Conservation (phyloP, 768 basidiomycete species). For the Podaxis carcinomalis region DNA sequence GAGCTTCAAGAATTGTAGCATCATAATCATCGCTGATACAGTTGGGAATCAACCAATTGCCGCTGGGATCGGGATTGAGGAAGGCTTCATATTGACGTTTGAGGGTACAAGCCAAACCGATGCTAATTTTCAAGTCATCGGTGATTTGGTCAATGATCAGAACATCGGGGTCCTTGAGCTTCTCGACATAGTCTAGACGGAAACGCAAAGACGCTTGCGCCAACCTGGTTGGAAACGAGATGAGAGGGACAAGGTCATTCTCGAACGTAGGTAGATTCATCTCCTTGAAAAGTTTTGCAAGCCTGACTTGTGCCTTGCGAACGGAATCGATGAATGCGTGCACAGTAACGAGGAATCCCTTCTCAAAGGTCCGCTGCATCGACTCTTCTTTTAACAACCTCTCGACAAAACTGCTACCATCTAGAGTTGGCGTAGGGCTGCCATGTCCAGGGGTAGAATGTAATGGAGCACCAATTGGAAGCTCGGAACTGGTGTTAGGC, state of each 20-base stretch:
- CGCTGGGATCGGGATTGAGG: constrained; percentile 77
- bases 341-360: constrained; percentile 82
- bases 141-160: constrained; percentile 93
- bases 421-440: constrained; percentile 32
- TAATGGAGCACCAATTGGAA: constrained; percentile 28
- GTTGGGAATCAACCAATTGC: constrained; percentile 84
- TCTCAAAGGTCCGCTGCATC: constrained; percentile 93
- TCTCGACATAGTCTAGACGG: constrained; percentile 83
- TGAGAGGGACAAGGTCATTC: constrained; percentile 82
- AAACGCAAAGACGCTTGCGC: constrained; percentile 89
- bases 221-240: constrained; percentile 94
- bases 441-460: neutral
- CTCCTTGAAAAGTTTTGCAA: constrained; percentile 68
- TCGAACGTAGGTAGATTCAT: constrained; percentile 94
- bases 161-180: constrained; percentile 82
- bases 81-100: constrained; percentile 95
- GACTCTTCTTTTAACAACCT: constrained; percentile 93
- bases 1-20: constrained; percentile 77
- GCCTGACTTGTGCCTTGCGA: constrained; percentile 81
- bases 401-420: constrained; percentile 87
- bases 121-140: constrained; percentile 86
- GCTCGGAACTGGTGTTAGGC: constrained; percentile 65
- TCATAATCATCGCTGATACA: constrained; percentile 93
- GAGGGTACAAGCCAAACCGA: constrained; percentile 91
- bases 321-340: constrained; percentile 82